Base-by-base conservation (phyloP, 2,329 filamentous ascomycete genomes). In the Xylariaceae sp. region DNA sequence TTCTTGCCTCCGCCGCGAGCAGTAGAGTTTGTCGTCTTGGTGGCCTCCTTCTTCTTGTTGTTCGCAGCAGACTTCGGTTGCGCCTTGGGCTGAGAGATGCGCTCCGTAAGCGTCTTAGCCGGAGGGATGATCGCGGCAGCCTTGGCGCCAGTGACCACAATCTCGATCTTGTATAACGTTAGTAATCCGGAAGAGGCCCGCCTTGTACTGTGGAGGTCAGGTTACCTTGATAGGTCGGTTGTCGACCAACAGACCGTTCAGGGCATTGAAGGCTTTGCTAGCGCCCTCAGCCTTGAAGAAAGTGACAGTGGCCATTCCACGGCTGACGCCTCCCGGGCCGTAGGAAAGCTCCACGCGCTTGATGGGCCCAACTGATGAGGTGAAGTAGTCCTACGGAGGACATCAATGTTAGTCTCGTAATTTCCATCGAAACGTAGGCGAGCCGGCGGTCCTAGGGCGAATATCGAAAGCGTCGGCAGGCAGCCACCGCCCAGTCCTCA, bases 311-410 rank as follows among this genome's bases (percentile, higher is more conserved):
- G 89, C 89, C 56, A 90, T 86, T 47, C 92, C 92, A 57, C 88
- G 85, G 72, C 89, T 95, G 49, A 80, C 77, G 45, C 90, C 90
- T 57, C 85, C 87, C 45, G 90, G 86, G 53, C 90, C 92, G 65
- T 98, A 98, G 32, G 85, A 87, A 52, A 98, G 72, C 50, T 92
- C 80, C 45, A 93, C 86, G 63, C 76, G 83, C 75, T 93, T 95
- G 64, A 96, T 85, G 44, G 83, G 77, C 49, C 89, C 90, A 60
- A 94, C 79, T 52, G 85, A 83, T 57, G 86, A 82, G 56, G 72
- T 67, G 63, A 98, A 96, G 65, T 96, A 98, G 68, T 98, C 92
- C 92, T 98, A 87, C 64, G 67, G 63, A 63, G 61, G 64, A 62
- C 61, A 69, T 68, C 63, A 59, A 67, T 63, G 80, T 87, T 77